phyloP scores from a whole-genome alignment of 2,329 filamentous ascomycete species.

The Sporothrix euskadiensis region DNA sequence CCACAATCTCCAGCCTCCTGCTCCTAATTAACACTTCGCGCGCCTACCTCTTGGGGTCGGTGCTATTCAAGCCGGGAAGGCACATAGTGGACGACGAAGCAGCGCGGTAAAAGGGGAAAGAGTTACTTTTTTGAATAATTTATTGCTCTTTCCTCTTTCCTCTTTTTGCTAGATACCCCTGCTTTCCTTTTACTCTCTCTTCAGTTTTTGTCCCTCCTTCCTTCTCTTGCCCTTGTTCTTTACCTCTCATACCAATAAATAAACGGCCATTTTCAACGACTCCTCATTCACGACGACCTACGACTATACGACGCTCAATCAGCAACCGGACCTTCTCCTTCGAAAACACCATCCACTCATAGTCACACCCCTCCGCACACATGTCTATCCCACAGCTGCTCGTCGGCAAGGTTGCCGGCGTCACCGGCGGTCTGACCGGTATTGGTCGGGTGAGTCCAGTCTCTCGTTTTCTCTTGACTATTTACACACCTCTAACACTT shows the following conservation, averaged over 20 bases:
- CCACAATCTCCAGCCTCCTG: too few relatives aligned
- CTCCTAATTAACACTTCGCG: too few relatives aligned
- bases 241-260: not conserved
- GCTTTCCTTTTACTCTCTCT: not conserved
- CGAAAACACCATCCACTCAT: not conserved
- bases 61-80: constrained; percentile 2
- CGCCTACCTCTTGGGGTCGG: constrained; percentile 1
- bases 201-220: not conserved
- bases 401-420: constrained; percentile 31
- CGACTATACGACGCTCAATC: not conserved
- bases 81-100: not conserved
- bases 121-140: not conserved
- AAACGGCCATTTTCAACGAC: not conserved
- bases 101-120: not conserved
- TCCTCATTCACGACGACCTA: not conserved
- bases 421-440: constrained; percentile 31
- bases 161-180: not conserved
- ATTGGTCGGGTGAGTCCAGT: constrained; percentile 27
- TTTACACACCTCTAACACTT: not conserved
- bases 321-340: not conserved
- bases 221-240: not conserved
- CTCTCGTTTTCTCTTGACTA: not conserved
- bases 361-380: not conserved
- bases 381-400: constrained; percentile 30
- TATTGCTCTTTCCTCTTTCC: not conserved